Evolutionary conservation across 2,329 filamentous ascomycete genomes (phyloP).

Genomic region (Colletotrichum scovillei): DNA sequence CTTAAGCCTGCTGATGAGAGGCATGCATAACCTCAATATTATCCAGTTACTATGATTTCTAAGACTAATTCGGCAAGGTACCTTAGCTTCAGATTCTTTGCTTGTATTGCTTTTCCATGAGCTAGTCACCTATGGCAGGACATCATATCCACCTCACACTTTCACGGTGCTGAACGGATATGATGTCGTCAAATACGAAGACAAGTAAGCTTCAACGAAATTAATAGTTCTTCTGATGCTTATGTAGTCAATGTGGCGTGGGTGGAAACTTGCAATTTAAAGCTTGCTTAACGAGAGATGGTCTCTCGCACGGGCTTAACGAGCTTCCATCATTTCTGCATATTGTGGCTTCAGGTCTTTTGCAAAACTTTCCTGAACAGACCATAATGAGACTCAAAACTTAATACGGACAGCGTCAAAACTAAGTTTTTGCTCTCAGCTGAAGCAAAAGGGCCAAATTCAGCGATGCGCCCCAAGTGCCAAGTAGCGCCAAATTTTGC

Average conservation of each 20-base stretch:
- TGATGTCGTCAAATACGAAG: too few relatives aligned
- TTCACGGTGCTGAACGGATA: neutral
- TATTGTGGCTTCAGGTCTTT: too few relatives aligned
- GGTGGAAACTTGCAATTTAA: too few relatives aligned
- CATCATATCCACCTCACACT: neutral
- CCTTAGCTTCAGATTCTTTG: neutral
- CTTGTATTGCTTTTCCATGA: neutral
- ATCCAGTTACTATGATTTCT: neutral
- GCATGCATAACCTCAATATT: conserved; percentile 6
- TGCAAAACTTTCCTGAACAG: too few relatives aligned
- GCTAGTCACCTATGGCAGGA: neutral
- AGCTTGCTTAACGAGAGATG: too few relatives aligned
- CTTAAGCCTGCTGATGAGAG: neutral
- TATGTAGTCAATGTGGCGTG: too few relatives aligned
- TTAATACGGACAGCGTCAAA: neutral
- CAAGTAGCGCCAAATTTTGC: conserved; percentile 2
- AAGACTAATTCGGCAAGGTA: too few relatives aligned
- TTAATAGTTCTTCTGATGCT: too few relatives aligned
- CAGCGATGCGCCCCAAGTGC: conserved; percentile 15
- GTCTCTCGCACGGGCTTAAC: too few relatives aligned
- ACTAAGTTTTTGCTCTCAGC: neutral
- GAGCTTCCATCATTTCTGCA: too few relatives aligned
- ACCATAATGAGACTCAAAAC: too few relatives aligned
- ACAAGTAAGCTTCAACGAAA: too few relatives aligned
- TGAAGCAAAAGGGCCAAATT: conserved; percentile 8